Conservation (phyloP, 169 alveolate genomes). For the Plasmodium relictum region DNA sequence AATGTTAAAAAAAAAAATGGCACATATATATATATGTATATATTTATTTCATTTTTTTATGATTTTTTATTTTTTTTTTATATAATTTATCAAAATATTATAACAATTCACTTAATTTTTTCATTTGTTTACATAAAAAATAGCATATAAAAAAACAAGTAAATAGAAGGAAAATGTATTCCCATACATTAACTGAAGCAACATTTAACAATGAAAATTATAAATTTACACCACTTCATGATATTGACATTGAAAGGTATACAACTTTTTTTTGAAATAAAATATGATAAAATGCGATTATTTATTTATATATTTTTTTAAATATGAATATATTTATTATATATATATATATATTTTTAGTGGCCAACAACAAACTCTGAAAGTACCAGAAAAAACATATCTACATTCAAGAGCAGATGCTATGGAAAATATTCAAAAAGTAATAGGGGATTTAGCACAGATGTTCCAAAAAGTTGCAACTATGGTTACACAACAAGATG, state of each 20-base stretch:
- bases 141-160: conserved; percentile 85
- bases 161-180: conserved; percentile 82
- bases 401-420: conserved; percentile 81
- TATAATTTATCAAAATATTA: background rate
- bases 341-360: conserved; percentile 10
- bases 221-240: conserved; percentile 47
- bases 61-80: background rate
- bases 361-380: conserved; percentile 46
- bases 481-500: conserved; percentile 86
- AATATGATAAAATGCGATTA: background rate
- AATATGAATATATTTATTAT: background rate
- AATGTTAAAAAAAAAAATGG: background rate
- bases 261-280: background rate
- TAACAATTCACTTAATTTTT: background rate
- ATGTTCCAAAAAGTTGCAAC: conserved; percentile 85
- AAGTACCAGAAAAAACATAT: conserved; percentile 14
- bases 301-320: conserved; percentile 1
- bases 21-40: background rate
- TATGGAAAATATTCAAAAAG: conserved; percentile 85
- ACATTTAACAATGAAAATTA: conserved; percentile 56
- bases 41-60: background rate
- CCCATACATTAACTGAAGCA: conserved; percentile 53
- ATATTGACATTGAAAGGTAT: conserved; percentile 63
- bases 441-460: conserved; percentile 86
- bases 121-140: background rate